Evolutionary conservation across 371 early-diverging fungal genomes (phyloP), one percentile per base, ranked within the genome.

Genomic region (Mycotypha africana): DNA sequence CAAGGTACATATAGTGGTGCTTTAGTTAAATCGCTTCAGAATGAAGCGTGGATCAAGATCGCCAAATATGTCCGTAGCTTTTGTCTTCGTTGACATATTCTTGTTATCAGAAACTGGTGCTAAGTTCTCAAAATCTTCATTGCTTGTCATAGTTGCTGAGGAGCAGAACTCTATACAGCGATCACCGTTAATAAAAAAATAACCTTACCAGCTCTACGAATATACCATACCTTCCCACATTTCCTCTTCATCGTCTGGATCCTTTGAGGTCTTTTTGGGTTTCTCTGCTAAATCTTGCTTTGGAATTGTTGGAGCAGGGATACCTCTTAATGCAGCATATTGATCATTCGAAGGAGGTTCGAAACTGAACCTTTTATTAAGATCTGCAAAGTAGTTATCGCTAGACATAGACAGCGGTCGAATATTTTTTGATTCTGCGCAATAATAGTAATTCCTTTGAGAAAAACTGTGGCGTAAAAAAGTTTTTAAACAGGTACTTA

Each of bases 151-250:
- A 19, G 45, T 42, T 2, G 52, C 45, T 19, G 53, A 52, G n/a
- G 53, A 52, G 12, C 53, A 52, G 22, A 52, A 52, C 41, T 52
- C 53, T 52, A 33, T 21, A 39, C n/a, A n/a, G n/a, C n/a, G n/a
- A n/a, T n/a, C n/a, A n/a, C n/a, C n/a, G n/a, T n/a, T n/a, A n/a
- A n/a, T n/a, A n/a, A n/a, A n/a, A n/a, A n/a, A n/a, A n/a, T n/a
- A n/a, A n/a, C n/a, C n/a, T n/a, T n/a, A n/a, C n/a, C n/a, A n/a
- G n/a, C n/a, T n/a, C n/a, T n/a, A n/a, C n/a, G 12, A 28, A 8
- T 37, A 15, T 15, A 30, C 15, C n/a, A 12, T 52, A 52, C 53
- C 53, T 52, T 52, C n/a, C n/a, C n/a, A n/a, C n/a, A n/a, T n/a
- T n/a, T n/a, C n/a, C n/a, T 52, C 53, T 23, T 52, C 53, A 31